Percentiles rank a stretch among this genome's conserved stretches.
These are phyloP conservation scores for Apiospora malaysiana DNA, from an alignment of 2,329 filamentous ascomycete genomes.

Conservation along the genomic window DNA sequence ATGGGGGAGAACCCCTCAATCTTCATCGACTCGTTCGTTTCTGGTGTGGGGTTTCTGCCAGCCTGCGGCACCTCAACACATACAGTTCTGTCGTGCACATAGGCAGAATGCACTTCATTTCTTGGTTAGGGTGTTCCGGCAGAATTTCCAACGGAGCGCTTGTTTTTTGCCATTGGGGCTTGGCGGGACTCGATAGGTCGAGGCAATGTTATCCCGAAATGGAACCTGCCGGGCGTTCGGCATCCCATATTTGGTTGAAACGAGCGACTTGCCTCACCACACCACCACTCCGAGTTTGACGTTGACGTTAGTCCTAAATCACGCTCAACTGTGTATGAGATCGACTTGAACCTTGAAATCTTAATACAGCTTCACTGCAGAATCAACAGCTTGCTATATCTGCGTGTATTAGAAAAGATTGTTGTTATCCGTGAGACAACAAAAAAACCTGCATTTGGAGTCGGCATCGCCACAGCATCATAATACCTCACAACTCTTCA, in stretches of 20 bases:
- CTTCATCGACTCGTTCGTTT: neutral
- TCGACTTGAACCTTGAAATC: neutral
- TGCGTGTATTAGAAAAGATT: neutral
- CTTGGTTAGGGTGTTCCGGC: conserved; percentile 6
- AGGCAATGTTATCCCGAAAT: conserved; percentile 1
- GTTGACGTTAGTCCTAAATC: neutral
- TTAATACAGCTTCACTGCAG: neutral
- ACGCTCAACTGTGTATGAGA: neutral
- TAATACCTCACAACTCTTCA: neutral
- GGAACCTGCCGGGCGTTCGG: conserved; percentile 3
- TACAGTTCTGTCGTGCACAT: neutral
- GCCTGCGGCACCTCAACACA: neutral
- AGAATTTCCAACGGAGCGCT: neutral
- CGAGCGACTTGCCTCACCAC: neutral
- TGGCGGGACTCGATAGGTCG: conserved; percentile 4
- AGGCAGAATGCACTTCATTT: conserved; percentile 1
- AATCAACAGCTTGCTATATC: neutral
- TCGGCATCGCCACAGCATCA: neutral
- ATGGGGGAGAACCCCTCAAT: neutral
- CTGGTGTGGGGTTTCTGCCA: neutral
- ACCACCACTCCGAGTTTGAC: neutral
- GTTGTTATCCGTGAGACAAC: neutral
- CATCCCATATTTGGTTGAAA: neutral
- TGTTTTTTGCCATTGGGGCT: neutral
- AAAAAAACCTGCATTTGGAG: neutral